Evolutionary conservation across 2,329 filamentous ascomycete genomes (phyloP).

Genomic region (Clonostachys solani): DNA sequence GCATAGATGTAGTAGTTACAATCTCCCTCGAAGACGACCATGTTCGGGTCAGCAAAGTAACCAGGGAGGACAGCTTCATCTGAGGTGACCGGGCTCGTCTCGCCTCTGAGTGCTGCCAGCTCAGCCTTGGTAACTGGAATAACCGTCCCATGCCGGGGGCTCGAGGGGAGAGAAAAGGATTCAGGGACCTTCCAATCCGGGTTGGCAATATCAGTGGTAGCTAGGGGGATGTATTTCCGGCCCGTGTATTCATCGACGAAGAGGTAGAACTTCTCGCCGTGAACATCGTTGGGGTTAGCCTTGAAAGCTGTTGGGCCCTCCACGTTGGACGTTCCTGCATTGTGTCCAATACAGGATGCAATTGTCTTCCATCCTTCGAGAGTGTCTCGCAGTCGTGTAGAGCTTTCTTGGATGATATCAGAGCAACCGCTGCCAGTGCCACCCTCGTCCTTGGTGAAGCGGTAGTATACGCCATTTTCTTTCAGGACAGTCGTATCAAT

Average conservation of each 20-base stretch:
- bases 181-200: conserved; percentile 41
- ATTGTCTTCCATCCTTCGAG: conserved; percentile 37
- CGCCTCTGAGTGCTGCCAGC: conserved; percentile 22
- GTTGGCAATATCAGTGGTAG: conserved; percentile 41
- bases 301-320: conserved; percentile 50
- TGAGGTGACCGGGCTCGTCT: neutral
- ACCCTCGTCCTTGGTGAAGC: conserved; percentile 52
- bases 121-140: conserved; percentile 43
- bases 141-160: conserved; percentile 49
- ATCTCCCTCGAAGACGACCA: conserved; percentile 28
- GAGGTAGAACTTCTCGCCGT: conserved; percentile 50
- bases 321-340: conserved; percentile 41
- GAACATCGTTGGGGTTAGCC: conserved; percentile 39
- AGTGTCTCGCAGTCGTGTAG: conserved; percentile 29
- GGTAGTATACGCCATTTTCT: conserved; percentile 35
- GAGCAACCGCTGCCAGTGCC: conserved; percentile 41
- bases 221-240: conserved; percentile 48
- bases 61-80: conserved; percentile 29
- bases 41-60: conserved; percentile 40
- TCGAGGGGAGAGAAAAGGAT: conserved; percentile 39
- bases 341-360: conserved; percentile 41
- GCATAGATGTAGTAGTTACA: conserved; percentile 41
- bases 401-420: conserved; percentile 50
- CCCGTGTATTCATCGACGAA: conserved; percentile 50
- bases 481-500: conserved; percentile 49